Base-by-base conservation (phyloP, 345 rosid species). In the Aquilaria malaccensis region DNA sequence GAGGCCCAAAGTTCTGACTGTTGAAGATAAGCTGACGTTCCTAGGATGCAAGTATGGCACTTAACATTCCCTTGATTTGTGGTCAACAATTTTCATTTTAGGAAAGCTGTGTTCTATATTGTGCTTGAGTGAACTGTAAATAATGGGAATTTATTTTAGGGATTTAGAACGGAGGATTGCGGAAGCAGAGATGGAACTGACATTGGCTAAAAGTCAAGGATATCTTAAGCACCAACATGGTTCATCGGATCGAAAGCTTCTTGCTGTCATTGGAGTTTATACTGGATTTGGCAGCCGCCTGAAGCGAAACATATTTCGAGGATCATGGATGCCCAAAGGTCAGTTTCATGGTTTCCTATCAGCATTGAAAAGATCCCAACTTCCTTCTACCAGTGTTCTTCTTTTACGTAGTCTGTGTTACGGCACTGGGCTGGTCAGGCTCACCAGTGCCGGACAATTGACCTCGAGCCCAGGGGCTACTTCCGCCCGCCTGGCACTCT, bases 241-340 rank as follows among this genome's bases (percentile, higher is more conserved):
- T 62, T 81, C 83, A 31, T 74, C 88, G 2, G 81, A 75, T 37
- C 71, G 71, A 61, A 87, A 82, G 65, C 68, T 83, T 61, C 97
- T 94, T 67, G 99, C 88, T 52, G 95, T 94, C 45, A 88, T 94
- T 78, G 99, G 97, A 55, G 91, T 94, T 12, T 90, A 80, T 67
- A 83, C 99, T n/a, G 97, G 99, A 3, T 94, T 94, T 66, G 99
- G 99, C 22, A 82, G 97, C 69, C 89, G 72, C 58, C 63, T 88
- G 70, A 86, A 79, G 68, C 81, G 99, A 58, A 90, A 84, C 70
- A 53, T 67, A 29, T 94, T 83, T 72, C 71, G 99, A 79, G 96
- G 96, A 9, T 79, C 96, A 33, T 94, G 97, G 96, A 94, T 94
- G 97, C 97, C 97, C 63, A 87, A 66, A 79, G 95, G 99, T 85